These are phyloP conservation scores for Coemansia sp. DNA, from an alignment of 192 early-diverging fungal genomes.

Conservation along the genomic window DNA sequence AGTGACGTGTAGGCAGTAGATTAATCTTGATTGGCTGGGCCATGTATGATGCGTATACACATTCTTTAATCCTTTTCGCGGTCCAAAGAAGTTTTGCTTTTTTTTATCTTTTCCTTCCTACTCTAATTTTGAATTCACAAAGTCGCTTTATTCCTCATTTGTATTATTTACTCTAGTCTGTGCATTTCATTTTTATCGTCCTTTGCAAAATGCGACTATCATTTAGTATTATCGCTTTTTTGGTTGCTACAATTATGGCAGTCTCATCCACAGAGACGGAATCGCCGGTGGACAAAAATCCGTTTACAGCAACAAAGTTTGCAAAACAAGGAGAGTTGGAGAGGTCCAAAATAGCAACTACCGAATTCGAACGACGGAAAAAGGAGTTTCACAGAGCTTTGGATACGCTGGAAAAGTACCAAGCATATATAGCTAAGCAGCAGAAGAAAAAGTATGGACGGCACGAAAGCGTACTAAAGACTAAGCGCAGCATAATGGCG, in stretches of 20 bases:
- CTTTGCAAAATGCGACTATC: background rate
- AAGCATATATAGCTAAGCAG: background rate
- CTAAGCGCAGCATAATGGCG: constrained; percentile 10
- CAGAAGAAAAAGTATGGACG: background rate
- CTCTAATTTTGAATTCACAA: no score
- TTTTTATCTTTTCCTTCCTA: no score
- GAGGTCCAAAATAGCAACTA: background rate
- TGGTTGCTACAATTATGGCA: background rate
- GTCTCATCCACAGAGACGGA: background rate
- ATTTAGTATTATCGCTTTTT: background rate
- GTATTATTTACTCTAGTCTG: background rate
- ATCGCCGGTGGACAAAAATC: background rate
- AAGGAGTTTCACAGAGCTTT: constrained; percentile 11
- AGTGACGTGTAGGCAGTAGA: background rate
- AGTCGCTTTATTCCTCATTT: background rate
- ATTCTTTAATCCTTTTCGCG: no score
- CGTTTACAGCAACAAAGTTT: background rate
- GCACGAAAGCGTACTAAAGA: constrained; percentile 2
- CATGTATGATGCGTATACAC: no score
- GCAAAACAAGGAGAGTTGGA: background rate
- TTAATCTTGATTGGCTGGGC: background rate
- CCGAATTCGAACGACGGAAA: background rate
- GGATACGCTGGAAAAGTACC: constrained; percentile 18
- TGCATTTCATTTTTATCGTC: background rate
- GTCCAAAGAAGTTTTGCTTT: no score